Conservation (phyloP, 2,329 filamentous ascomycete species). For the Diplocarpon mali region DNA sequence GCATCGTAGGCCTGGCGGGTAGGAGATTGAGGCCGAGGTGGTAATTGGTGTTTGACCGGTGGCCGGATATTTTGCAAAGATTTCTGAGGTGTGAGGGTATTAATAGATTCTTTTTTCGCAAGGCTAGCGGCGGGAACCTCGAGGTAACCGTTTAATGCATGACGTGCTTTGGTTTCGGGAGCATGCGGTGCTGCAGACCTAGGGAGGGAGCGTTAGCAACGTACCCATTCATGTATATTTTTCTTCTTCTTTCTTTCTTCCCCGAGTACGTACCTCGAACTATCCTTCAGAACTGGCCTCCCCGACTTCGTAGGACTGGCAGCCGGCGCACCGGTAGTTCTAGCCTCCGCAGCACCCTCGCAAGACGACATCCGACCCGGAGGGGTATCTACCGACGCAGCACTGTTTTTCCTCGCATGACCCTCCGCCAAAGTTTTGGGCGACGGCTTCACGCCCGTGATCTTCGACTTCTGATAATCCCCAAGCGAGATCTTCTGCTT, state of each 20-base stretch:
- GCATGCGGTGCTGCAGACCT: constrained; percentile 9
- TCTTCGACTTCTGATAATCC: constrained; percentile 26
- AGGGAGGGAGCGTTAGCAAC: constrained; percentile 7
- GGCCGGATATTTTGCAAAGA: constrained; percentile 6
- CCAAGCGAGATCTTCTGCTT: constrained; percentile 24
- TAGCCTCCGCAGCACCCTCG: constrained; percentile 14
- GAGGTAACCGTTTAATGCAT: too few species aligned
- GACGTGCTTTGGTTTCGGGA: too few species aligned
- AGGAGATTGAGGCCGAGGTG: constrained; percentile 23
- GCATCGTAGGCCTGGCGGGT: constrained; percentile 9
- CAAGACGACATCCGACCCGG: constrained; percentile 18
- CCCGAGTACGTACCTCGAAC: constrained; percentile 6
- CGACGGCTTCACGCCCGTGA: constrained; percentile 20
- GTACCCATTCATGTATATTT: neutral
- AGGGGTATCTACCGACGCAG: constrained; percentile 13
- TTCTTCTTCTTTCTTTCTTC: too few species aligned
- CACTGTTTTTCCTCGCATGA: constrained; percentile 16
- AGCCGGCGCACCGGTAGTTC: constrained; percentile 14
- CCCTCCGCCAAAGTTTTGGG: constrained; percentile 11
- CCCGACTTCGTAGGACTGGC: constrained; percentile 2
- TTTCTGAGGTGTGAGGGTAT: constrained; percentile 2
- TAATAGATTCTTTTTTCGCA: neutral
- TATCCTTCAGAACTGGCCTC: neutral
- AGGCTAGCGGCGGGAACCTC: too few species aligned
- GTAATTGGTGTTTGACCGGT: constrained; percentile 19